Evolutionary conservation across 352 stramenopile genomes (phyloP).

Genomic region (Phytopythium kandeliae): DNA sequence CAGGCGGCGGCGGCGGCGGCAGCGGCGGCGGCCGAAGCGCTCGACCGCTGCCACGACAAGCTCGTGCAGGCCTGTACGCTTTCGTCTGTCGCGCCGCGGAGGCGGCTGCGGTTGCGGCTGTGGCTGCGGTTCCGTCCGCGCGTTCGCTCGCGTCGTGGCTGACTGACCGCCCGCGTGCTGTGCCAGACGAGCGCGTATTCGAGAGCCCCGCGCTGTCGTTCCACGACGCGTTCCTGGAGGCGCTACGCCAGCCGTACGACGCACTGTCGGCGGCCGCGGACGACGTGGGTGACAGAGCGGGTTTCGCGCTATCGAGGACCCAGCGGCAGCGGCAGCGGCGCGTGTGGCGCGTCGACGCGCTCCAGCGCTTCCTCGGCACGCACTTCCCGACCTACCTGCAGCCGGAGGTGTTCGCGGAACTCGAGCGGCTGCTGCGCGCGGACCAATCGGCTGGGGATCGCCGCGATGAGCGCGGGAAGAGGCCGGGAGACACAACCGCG

Average conservation of each 20-base stretch:
- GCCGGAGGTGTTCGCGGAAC: constrained; percentile 15
- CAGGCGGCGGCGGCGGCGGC: not conserved
- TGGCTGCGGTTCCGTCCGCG: too few relatives aligned
- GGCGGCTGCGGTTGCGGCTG: too few relatives aligned
- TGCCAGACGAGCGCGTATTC: constrained; percentile 2
- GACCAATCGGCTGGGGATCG: not conserved
- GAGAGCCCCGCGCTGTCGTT: constrained; percentile 15
- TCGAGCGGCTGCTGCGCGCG: constrained; percentile 9
- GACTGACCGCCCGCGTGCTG: not conserved
- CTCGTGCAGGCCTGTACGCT: constrained; percentile 7
- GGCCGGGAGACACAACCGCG: not conserved
- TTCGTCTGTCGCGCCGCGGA: too few relatives aligned
- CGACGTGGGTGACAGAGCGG: constrained; percentile 1
- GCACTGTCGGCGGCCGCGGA: constrained; percentile 1
- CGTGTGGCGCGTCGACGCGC: constrained; percentile 17
- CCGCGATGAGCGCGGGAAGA: not conserved
- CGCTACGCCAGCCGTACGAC: constrained; percentile 21
- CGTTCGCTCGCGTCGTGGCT: not conserved
- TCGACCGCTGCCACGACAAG: not conserved
- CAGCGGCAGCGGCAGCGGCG: constrained; percentile 4
- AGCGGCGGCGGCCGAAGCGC: not conserved
- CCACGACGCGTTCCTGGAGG: constrained; percentile 35
- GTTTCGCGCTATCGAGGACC: constrained; percentile 6
- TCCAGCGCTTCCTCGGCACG: constrained; percentile 23
- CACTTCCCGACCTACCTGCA: constrained; percentile 37